A percentile compares a stretch with the other conserved stretches of the same genome.
Conservation (phyloP, 2,329 filamentous ascomycete species). For the Pseudogymnoascus sp. region DNA sequence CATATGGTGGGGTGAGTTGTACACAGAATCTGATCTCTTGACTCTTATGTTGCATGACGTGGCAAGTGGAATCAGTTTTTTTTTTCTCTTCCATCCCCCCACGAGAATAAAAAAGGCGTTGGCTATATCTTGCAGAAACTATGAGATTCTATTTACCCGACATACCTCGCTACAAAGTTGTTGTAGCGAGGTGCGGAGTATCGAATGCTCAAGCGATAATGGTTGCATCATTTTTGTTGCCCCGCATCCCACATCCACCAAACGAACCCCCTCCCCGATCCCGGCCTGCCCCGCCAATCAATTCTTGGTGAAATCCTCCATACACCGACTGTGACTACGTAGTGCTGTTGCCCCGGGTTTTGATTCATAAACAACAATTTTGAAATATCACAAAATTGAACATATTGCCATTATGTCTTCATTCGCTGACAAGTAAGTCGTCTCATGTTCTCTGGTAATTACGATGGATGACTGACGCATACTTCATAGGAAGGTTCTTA, state of each 20-base stretch:
- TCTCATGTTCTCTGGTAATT: background rate
- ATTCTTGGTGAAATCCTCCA: constrained; percentile 5
- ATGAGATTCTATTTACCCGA: background rate
- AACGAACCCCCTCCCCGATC: background rate
- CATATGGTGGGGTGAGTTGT: background rate
- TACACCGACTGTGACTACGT: constrained; percentile 2
- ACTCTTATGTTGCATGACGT: background rate
- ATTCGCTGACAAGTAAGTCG: background rate
- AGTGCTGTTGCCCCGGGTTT: constrained; percentile 1
- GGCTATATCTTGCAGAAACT: background rate
- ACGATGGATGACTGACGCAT: background rate
- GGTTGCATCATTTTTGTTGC: constrained; percentile 1
- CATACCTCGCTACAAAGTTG: background rate
- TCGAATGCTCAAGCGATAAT: constrained; percentile 15
- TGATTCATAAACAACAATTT: background rate
- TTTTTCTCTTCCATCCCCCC: background rate
- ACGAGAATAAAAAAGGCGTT: background rate
- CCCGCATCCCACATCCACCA: constrained; percentile 7
- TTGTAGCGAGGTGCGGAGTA: constrained; percentile 4
- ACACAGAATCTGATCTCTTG: background rate
- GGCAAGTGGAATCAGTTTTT: background rate
- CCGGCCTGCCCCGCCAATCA: background rate
- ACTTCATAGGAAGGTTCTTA: constrained; percentile 32
- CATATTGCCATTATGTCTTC: background rate
- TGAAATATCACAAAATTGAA: constrained; percentile 1